Conservation (phyloP, 176 grass and related monocot genomes). For the Hordeum vulgare region MorexV3_pseudomolecules_assembly NC_058519.1:583083557-583084056, state of each 20-base stretch:
- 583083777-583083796: neutral
- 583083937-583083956: conserved; percentile 1
- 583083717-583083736: neutral
- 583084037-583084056: neutral
- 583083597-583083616: too few relatives aligned
- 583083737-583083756: neutral
- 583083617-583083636: too few relatives aligned
- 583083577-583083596: too few relatives aligned
- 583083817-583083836: neutral
- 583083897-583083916: neutral
- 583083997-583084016: neutral
- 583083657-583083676: neutral
- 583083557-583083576: too few relatives aligned
- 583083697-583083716: neutral
- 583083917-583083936: neutral
- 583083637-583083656: too few relatives aligned
- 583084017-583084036: conserved; percentile 2
- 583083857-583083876: neutral
- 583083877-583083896: neutral
- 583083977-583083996: neutral
- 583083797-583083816: neutral
- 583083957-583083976: conserved; percentile 10
- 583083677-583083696: neutral
- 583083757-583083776: neutral
- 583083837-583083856: neutral